Evolutionary conservation across 2,329 filamentous ascomycete species (phyloP).

Genomic region (Diplodia corticola): DNA sequence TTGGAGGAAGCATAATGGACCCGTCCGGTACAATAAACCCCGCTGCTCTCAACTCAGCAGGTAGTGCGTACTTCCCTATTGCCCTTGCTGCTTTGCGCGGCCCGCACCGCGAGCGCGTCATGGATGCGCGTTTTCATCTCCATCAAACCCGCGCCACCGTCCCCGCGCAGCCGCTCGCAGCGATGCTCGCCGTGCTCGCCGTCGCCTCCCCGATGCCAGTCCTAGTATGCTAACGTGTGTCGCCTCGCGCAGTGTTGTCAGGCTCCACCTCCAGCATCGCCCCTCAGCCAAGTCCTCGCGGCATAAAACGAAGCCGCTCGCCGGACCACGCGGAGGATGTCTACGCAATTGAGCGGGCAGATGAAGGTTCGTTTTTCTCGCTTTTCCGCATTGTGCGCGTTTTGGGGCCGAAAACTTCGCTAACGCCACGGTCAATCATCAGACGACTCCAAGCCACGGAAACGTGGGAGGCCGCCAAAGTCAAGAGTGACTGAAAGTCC

Average conservation of each 20-base stretch:
- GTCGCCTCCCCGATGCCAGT: not conserved
- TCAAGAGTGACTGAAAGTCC: constrained; percentile 58
- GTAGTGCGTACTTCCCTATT: constrained; percentile 30
- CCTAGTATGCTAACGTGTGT: not conserved
- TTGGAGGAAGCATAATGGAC: constrained; percentile 44
- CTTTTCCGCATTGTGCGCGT: not conserved
- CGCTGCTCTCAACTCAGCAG: constrained; percentile 40
- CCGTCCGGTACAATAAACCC: constrained; percentile 45
- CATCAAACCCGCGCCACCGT: not conserved
- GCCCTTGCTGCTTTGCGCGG: not conserved
- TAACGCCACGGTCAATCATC: constrained; percentile 12
- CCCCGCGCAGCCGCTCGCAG: not conserved
- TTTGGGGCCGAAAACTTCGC: not conserved
- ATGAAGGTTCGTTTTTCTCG: constrained; percentile 31
- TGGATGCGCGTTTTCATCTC: constrained; percentile 9
- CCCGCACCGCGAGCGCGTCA: constrained; percentile 15
- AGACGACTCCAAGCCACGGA: constrained; percentile 40
- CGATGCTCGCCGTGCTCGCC: not conserved
- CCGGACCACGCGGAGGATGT: constrained; percentile 40
- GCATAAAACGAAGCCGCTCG: constrained; percentile 45
- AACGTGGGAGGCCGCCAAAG: constrained; percentile 62
- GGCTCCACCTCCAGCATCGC: constrained; percentile 34
- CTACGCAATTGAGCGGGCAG: constrained; percentile 34
- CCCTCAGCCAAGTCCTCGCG: constrained; percentile 38
- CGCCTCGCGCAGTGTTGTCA: constrained; percentile 32